phyloP scores from a whole-genome alignment of 2,329 filamentous ascomycete species.

The Coniochaeta hoffmannii region DNA sequence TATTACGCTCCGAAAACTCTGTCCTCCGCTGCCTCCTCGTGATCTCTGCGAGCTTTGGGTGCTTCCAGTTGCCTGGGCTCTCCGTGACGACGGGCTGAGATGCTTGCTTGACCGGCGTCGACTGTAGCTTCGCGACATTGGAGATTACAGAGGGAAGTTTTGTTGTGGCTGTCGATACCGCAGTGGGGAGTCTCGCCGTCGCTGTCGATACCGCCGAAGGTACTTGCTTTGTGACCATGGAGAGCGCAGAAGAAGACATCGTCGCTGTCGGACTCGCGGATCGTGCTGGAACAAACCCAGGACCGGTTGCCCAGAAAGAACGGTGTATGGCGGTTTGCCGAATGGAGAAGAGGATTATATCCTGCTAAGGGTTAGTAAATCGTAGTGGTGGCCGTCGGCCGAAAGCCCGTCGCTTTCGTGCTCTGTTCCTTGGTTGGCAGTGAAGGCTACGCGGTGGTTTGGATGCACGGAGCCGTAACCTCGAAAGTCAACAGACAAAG shows the following conservation, averaged over 20 bases:
- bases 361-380: background rate
- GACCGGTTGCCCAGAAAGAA: too few relatives aligned
- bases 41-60: slow-evolving; percentile 85
- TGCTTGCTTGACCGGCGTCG: slow-evolving; percentile 27
- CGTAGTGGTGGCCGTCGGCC: background rate
- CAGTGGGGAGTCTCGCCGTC: background rate
- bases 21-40: slow-evolving; percentile 69
- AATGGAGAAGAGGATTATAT: background rate
- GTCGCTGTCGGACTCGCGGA: background rate
- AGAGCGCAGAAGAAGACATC: background rate
- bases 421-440: background rate
- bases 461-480: background rate
- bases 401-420: background rate
- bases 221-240: too few relatives aligned
- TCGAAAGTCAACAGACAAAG: slow-evolving; percentile 4
- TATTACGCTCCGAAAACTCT: slow-evolving; percentile 71
- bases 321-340: background rate
- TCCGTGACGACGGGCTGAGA: slow-evolving; percentile 29
- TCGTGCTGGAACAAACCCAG: too few relatives aligned
- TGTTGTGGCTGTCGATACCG: background rate
- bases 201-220: background rate
- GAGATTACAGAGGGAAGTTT: too few relatives aligned
- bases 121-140: background rate
- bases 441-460: background rate
- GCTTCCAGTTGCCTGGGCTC: slow-evolving; percentile 78